Base-by-base conservation (phyloP, 805 yeast species). In the Lachancea waltii region DNA sequence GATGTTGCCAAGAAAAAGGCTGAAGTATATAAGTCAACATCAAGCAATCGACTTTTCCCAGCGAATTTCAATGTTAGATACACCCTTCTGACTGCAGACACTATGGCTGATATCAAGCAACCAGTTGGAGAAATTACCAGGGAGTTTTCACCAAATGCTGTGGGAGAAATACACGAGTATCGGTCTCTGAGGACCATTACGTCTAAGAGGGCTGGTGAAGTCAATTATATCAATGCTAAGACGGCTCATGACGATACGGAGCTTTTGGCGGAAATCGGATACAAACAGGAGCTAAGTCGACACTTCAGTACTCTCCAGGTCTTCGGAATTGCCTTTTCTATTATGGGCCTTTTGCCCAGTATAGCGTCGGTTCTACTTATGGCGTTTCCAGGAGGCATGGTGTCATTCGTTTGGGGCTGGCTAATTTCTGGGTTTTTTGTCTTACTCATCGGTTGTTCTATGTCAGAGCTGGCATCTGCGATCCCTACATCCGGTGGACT, bases 321-420 rank as follows among this genome's bases (percentile, higher is more conserved):
- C 34, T 79, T 81, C 49, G 85, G 85, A 41, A 75, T 81, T 40
- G 83, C 86, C 1, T 80, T 78, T 51, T 71, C 79, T 14, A 79
- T 81, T 53, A 80, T 81, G 85, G 83, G 85, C 7, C 58, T 81
- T 73, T 78, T 38, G 24, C 45, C 45, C 16, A 35, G 40, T 20
- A 45, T 47, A 24, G 73, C 84, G 0, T 72, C 82, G 2, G 68
- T 71, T 14, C 47, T 79, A 16, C 64, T 63, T 16, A 60, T 63
- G 25, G 77, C 77, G 6, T 58, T 77, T 15, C 58, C 69, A 11
- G 71, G 77, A 0, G 85, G 85, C 4, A 74, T 79, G 0, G 73
- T 70, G 7, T 76, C 80, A 4, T 64, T 77, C 40, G 65, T 77
- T 3, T 79, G 85, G 84, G 78, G 81, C 24, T 79, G 85, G 85